Percentiles rank a stretch among this genome's conserved stretches.
These are phyloP conservation scores for Tolypocladium nubicola DNA, from an alignment of 2,329 filamentous ascomycete species.

Conservation along the genomic window DNA sequence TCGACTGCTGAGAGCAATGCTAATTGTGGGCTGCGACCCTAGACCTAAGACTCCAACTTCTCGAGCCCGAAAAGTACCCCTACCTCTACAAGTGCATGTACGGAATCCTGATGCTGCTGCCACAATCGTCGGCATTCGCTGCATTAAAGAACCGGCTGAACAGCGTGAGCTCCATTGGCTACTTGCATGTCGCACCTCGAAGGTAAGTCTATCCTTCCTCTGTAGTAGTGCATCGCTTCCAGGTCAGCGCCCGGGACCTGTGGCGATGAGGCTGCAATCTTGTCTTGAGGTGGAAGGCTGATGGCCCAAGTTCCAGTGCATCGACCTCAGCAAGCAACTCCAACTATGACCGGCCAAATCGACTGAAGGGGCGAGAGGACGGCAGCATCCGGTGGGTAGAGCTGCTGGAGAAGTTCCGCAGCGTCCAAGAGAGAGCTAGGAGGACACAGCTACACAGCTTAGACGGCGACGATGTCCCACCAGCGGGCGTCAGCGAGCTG, in stretches of 20 bases:
- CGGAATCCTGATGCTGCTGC: slow-evolving; percentile 93
- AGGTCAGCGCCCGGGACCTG: background rate
- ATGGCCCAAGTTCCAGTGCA: slow-evolving; percentile 20
- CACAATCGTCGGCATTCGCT: slow-evolving; percentile 93
- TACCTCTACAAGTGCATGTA: slow-evolving; percentile 97
- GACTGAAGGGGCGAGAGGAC: slow-evolving; percentile 75
- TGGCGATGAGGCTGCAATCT: background rate
- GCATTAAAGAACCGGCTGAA: slow-evolving; percentile 94
- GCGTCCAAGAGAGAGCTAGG: slow-evolving; percentile 77
- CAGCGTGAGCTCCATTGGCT: slow-evolving; percentile 93
- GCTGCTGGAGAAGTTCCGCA: slow-evolving; percentile 86
- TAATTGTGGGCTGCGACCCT: background rate
- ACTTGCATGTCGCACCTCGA: slow-evolving; percentile 72
- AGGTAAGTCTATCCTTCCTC: slow-evolving; percentile 43
- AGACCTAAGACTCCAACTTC: slow-evolving; percentile 88
- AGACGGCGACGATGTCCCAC: slow-evolving; percentile 37
- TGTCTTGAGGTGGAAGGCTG: background rate
- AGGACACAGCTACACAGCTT: slow-evolving; percentile 52
- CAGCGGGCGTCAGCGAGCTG: slow-evolving; percentile 32
- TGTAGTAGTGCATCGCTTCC: background rate
- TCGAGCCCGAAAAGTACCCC: slow-evolving; percentile 91
- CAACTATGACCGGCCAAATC: slow-evolving; percentile 61
- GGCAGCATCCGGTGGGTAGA: slow-evolving; percentile 83
- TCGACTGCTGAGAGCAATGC: background rate
- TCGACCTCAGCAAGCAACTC: slow-evolving; percentile 38